Evolutionary conservation across 305 asterid species (phyloP).

Genomic region (Fraxinus floribunda): DNA sequence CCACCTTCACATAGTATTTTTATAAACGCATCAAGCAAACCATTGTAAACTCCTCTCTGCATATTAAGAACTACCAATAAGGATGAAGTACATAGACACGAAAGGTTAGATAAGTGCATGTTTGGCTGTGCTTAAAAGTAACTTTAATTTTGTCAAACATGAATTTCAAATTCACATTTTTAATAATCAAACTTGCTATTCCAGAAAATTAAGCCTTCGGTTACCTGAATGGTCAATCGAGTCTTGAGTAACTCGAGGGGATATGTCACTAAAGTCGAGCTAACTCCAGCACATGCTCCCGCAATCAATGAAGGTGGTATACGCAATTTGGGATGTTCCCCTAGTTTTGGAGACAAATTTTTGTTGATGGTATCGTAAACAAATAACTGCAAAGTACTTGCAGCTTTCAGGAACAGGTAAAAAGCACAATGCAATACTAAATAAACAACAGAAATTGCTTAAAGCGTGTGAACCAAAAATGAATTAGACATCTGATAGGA

Average conservation of each 20-base stretch:
- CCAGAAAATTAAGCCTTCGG: not conserved
- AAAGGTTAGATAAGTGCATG: not conserved
- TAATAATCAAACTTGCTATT: not conserved
- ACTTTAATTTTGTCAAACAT: not conserved
- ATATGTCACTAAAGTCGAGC: conserved; percentile 85
- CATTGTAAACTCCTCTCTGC: conserved; percentile 78
- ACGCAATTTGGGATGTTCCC: conserved; percentile 63
- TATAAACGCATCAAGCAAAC: conserved; percentile 77
- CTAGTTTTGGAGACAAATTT: conserved; percentile 70
- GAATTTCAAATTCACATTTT: not conserved
- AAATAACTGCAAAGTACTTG: conserved; percentile 53
- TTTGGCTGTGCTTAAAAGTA: not conserved
- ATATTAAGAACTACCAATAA: not conserved
- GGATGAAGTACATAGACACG: not conserved
- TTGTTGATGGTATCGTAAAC: conserved; percentile 91
- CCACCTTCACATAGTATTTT: conserved; percentile 94
- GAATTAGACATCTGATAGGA: not conserved
- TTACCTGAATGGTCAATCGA: conserved; percentile 90
- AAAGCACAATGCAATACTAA: not conserved
- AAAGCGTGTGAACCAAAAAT: not conserved
- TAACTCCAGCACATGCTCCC: conserved; percentile 97
- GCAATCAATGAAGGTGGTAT: conserved; percentile 84
- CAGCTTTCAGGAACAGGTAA: conserved; percentile 3
- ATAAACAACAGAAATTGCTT: not conserved
- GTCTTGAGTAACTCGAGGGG: conserved; percentile 97